Base-by-base conservation (phyloP, 768 basidiomycete species). In the Hemileccinum rubropunctum region DNA sequence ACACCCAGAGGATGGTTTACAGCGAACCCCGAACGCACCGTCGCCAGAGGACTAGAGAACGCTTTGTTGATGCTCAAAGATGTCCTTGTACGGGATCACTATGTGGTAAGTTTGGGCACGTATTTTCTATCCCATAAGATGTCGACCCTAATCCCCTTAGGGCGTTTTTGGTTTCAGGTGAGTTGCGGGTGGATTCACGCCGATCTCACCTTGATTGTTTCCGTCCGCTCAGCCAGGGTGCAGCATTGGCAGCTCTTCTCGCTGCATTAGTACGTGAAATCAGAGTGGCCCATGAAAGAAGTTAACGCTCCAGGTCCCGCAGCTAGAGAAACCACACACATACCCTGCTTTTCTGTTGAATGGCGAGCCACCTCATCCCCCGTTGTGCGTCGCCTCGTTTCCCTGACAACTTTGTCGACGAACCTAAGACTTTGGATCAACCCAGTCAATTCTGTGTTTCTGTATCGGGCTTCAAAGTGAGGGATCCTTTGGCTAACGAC, bases 121-220 rank as follows among this genome's bases (percentile, higher is more conserved):
- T 23, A 14, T 7, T 18, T 27, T 40, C 33, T 28, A 9, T 42
- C 6, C 20, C 36, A 11, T 17, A 38, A n/a, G 3, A 26, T 40
- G 6, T 44, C 5, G 37, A 28, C 13, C n/a, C 13, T 9, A 11
- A 20, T 36, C 27, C 11, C 23, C 36, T 17, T 57, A 91, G 87
- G 89, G 88, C 23, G 79, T 91, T 8, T 77, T 91, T 59, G 89
- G 89, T 6, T 91, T 91, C 63, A 90, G 88, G 86, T 83, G 26
- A 26, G 67, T 50, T 51, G 12, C 42, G 30, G 11, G 33, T 17
- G 11, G 21, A 14, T 32, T 0, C 10, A 30, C 12, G 8, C 1
- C 35, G 9, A 27, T 47, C 14, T 53, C 33, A 20, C 38, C 14
- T 27, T 45, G 30, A 60, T 48, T 34, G 36, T 39, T 33, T 52